Evolutionary conservation across 2,329 filamentous ascomycete species (phyloP), one percentile per base, ranked within the genome.

Genomic region (Epichloe aotearoae): DNA sequence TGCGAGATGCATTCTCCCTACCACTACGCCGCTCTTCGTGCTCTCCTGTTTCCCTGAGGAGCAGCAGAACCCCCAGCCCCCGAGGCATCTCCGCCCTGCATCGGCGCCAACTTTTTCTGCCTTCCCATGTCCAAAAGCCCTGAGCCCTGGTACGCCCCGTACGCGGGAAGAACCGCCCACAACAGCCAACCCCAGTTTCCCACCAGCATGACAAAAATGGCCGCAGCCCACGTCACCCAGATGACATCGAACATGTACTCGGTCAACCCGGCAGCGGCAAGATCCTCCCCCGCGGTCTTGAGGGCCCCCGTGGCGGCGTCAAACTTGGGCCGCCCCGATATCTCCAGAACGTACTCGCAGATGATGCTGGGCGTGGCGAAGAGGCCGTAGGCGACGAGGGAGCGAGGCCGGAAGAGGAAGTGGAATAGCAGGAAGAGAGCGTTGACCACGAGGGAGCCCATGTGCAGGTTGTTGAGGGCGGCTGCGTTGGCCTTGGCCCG

Each of bases 221-320:
- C 72, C 50, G 83, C 86, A 11, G 80, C 82, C 83, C 90, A 96
- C 0, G 89, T 96, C 71, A 95, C 88, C 79, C 95, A 97, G 49
- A 95, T 73, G 47, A 95, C 80, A 69, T 98, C 93, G 77, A 95
- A 98, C 85, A 97, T 88, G 73, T 94, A 97, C 70, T 96, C 93
- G 11, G 91, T 97, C 72, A 98, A 71, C 4, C 93, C 93, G 36
- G 84, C 78, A 10, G 88, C 87, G 49, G 86, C 82, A 48, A 98
- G 79, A 66, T 98, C 93, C 65, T 97, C 90, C 42, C 42, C 91
- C 1, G 87, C 74, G 34, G 77, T 80, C 64, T 80, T 82, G 54
- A 97, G 73, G n/a, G 83, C 75, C 14, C 74, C 76, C 46, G 80
- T 82, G 26, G 71, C 69, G 20, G 81, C 65, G 57, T 82, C 79